phyloP scores from a whole-genome alignment of 176 grass and related monocot genomes.

The Dendrocalamus sinicus region DNA sequence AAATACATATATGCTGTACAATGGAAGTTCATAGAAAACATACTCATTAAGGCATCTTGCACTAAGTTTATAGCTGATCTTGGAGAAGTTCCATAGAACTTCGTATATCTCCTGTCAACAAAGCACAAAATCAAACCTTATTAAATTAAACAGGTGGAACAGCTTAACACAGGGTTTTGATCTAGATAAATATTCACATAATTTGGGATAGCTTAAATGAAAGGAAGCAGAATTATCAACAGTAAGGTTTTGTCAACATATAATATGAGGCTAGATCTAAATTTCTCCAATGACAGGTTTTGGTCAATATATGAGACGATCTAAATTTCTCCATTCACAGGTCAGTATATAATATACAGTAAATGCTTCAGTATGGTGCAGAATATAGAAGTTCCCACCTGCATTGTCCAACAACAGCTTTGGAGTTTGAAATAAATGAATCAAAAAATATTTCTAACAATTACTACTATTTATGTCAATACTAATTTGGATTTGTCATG shows the following conservation, averaged over 20 bases:
- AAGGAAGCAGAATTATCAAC: constrained; percentile 8
- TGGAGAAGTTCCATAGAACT: constrained; percentile 92
- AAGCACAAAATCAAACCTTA: constrained; percentile 31
- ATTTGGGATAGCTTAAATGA: constrained; percentile 13
- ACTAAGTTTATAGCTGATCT: constrained; percentile 89
- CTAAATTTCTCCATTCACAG: too few species aligned
- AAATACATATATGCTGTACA: background rate
- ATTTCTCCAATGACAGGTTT: constrained; percentile 12
- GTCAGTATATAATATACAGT: too few species aligned
- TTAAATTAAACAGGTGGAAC: constrained; percentile 1
- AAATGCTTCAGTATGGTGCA: too few species aligned
- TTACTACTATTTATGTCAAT: constrained; percentile 10
- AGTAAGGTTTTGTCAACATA: background rate
- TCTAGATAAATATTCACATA: constrained; percentile 14
- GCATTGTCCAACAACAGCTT: background rate
- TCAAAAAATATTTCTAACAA: constrained; percentile 4
- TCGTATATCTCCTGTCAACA: constrained; percentile 92
- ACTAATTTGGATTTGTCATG: constrained; percentile 1
- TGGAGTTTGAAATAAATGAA: background rate
- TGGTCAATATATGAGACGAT: too few species aligned
- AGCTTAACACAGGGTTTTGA: background rate
- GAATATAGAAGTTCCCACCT: constrained; percentile 25
- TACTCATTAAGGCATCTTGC: constrained; percentile 93
- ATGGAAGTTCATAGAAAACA: constrained; percentile 49
- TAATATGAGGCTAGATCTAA: background rate